Evolutionary conservation across 306 rosid species (phyloP).

Genomic region (Cicer yamashitae): DNA sequence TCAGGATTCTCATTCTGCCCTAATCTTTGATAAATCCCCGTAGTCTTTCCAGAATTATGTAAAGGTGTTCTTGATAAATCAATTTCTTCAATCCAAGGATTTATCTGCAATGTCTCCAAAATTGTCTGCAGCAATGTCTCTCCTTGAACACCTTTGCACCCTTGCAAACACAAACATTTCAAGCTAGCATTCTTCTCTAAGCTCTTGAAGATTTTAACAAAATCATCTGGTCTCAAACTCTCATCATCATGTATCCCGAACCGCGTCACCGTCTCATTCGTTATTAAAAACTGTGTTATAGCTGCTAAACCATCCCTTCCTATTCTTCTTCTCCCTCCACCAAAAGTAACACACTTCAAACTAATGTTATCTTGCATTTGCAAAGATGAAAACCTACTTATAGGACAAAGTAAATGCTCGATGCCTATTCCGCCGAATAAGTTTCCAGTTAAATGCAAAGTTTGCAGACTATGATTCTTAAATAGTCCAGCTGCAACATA

Average conservation of each 20-base stretch:
- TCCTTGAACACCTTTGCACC: slow-evolving; percentile 85
- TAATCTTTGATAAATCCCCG: slow-evolving; percentile 67
- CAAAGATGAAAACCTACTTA: slow-evolving; percentile 84
- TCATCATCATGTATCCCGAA: slow-evolving; percentile 79
- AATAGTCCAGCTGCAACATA: slow-evolving; percentile 90
- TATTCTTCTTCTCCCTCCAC: slow-evolving; percentile 82
- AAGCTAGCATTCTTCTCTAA: slow-evolving; percentile 87
- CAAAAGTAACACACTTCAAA: slow-evolving; percentile 69
- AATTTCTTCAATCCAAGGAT: slow-evolving; percentile 95
- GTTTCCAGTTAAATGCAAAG: slow-evolving; percentile 74
- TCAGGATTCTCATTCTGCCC: slow-evolving; percentile 89
- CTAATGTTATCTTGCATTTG: slow-evolving; percentile 85
- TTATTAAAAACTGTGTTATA: slow-evolving; percentile 63
- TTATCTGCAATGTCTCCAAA: slow-evolving; percentile 79
- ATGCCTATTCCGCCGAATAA: slow-evolving; percentile 72
- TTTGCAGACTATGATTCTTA: slow-evolving; percentile 71
- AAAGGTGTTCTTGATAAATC: slow-evolving; percentile 86
- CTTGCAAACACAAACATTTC: slow-evolving; percentile 72
- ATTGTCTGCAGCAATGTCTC: slow-evolving; percentile 70
- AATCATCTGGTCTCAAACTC: slow-evolving; percentile 75
- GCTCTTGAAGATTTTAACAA: slow-evolving; percentile 72
- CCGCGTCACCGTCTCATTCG: slow-evolving; percentile 70
- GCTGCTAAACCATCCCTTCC: slow-evolving; percentile 87
- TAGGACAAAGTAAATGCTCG: slow-evolving; percentile 86
- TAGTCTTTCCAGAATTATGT: slow-evolving; percentile 75